Base-by-base conservation (phyloP, 768 basidiomycete genomes). In the Tylopilus rubrobrunneus region DNA sequence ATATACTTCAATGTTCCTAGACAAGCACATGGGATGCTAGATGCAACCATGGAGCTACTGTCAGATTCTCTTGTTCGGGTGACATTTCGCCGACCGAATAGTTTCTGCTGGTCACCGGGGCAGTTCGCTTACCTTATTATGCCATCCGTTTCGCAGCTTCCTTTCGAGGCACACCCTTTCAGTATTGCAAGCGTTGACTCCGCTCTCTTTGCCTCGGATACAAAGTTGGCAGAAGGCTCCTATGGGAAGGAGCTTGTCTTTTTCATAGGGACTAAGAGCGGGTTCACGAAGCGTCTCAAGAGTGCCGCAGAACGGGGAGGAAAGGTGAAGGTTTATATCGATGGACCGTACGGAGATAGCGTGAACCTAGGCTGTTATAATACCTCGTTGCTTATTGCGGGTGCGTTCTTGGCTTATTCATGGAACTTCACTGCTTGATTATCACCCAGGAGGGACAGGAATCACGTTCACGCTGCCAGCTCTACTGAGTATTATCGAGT, bases 241-340 rank as follows among this genome's bases (percentile, higher is more conserved):
- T 60, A 61, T 52, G 54, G 58, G 40, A 74, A 73, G 54, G 72
- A 80, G 34, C 63, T 85, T 21, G 68, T 71, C 4, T 85, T 86
- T 66, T 86, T 86, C 46, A 68, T 86, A 47, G 73, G 80, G 34
- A 80, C 81, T 6, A 73, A 77, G 85, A 67, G 71, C 17, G 85
- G 86, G 0, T 81, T 85, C 65, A 86, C 85, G 0, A 70, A 71
- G 58, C 71, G 73, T 5, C 66, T 83, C 19, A 62, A 70, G 37
- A 59, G 73, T 7, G 63, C 56, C 3, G 75, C 71, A 10, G 48
- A 53, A 28, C 64, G 52, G 19, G 62, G 66, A 6, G 63, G 63
- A 33, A 64, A 60, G 14, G 34, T 34, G 11, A 34, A 34, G 36
- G 81, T 78, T 7, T 74, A 79, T 44, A 53, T 88, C 1, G 85